Evolutionary conservation across 169 alveolate species (phyloP), one percentile per base, ranked within the genome.

Genomic region (Eimeria falciformis): DNA sequence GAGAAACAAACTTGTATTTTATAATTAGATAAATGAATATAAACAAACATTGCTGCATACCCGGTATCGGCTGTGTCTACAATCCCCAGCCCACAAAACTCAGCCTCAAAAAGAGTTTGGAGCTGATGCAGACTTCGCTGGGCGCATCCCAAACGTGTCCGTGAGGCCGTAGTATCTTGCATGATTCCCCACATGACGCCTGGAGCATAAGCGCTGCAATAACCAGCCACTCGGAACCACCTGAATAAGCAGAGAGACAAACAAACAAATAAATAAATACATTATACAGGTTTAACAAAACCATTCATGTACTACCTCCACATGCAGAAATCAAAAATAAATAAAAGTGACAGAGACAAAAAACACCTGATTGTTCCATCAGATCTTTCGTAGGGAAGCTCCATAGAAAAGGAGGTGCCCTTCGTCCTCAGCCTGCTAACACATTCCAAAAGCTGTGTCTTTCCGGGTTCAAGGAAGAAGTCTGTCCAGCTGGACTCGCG

Each of bases 401-500:
- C 84, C 21, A 73, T 37, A 43, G 62, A 73, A 25, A 73, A 37
- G 37, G 62, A 73, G 45, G 84, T 73, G 62, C 84, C 84, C 14
- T 73, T 40, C 5, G 84, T 45, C 53, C 84, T 40, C 43, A 73
- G 84, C n/a, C 62, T 4, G 27, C 65, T 56, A 21, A 73, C 29
- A 45, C 84, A 73, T 7, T 73, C 62, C 37, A 73, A 40, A 56
- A 73, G 45, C 65, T 73, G 84, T 17, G 84, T 43, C 65, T 45
- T 45, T 21, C 84, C 84, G 2, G 84, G 84, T 6, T 73, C 84
- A 4, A 73, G 65, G 84, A 73, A 73, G 84, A 73, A 73, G 37
- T 73, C 84, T 37, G 84, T 73, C 65, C 84, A 73, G 40, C 45
- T 73, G 0, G 84, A 1, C 62, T 50, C n/a, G n/a, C 7, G 62